Evolutionary conservation across 2,329 filamentous ascomycete genomes (phyloP).

Genomic region (Piedraia hortae): DNA sequence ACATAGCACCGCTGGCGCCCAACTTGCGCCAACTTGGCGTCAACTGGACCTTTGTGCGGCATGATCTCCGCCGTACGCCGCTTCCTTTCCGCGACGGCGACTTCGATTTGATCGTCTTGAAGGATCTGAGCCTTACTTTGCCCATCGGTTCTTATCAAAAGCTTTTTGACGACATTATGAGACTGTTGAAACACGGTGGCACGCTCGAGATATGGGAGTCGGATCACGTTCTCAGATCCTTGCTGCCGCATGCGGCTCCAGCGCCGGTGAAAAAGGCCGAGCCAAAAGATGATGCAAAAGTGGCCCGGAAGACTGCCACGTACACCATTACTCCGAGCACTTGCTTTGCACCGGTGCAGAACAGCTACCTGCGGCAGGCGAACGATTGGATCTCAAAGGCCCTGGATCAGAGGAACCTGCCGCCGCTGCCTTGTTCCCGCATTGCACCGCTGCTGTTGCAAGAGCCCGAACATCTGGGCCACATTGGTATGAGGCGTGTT

Average conservation of each 20-base stretch:
- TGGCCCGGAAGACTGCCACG: conserved; percentile 42
- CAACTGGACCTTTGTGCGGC: conserved; percentile 69
- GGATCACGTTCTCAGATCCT: conserved; percentile 57
- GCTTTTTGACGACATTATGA: conserved; percentile 45
- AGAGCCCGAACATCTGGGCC: conserved; percentile 43
- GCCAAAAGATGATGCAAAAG: conserved; percentile 34
- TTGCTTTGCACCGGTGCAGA: conserved; percentile 52
- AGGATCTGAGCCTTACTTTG: conserved; percentile 50
- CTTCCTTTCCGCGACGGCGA: conserved; percentile 54
- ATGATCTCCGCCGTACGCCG: conserved; percentile 49
- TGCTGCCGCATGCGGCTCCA: conserved; percentile 48
- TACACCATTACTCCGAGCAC: conserved; percentile 65
- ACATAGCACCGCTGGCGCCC: conserved; percentile 46
- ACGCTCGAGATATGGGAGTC: conserved; percentile 72
- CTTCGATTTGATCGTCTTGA: conserved; percentile 73
- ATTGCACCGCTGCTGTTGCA: conserved; percentile 55
- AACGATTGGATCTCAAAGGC: conserved; percentile 59
- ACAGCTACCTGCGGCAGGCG: conserved; percentile 57
- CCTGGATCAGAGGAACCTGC: conserved; percentile 41
- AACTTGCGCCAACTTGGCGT: conserved; percentile 42
- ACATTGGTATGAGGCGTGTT: conserved; percentile 45
- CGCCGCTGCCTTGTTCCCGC: conserved; percentile 49
- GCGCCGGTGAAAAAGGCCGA: conserved; percentile 28
- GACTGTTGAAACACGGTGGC: conserved; percentile 51
- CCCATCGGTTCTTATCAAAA: conserved; percentile 27